Conservation (phyloP, 2,329 filamentous ascomycete genomes). For the Orbilia ellipsospora region DNA sequence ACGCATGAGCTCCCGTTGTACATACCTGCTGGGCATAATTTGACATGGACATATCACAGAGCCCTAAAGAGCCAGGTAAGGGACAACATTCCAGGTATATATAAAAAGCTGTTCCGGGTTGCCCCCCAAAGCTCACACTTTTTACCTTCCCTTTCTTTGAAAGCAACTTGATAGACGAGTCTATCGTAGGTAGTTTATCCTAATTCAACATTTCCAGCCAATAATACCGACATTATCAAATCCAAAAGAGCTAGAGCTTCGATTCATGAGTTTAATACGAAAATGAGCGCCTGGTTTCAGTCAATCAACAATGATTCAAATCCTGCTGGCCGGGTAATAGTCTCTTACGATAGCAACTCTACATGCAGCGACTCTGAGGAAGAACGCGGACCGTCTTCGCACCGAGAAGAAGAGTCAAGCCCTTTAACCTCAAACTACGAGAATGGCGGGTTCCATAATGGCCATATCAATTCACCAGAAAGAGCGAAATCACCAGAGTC, state of each 20-base stretch:
- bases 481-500: conserved; percentile 23
- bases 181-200: background rate
- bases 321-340: conserved; percentile 22
- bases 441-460: background rate
- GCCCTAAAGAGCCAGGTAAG: background rate
- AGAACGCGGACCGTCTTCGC: conserved; percentile 3
- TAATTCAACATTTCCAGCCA: background rate
- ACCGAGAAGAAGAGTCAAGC: background rate
- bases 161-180: too few relatives aligned
- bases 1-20: conserved; percentile 3
- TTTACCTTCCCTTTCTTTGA: too few relatives aligned
- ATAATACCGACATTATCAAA: background rate
- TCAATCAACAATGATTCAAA: conserved; percentile 20
- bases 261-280: background rate
- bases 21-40: background rate
- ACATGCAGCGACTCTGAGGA: conserved; percentile 36
- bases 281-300: conserved; percentile 43
- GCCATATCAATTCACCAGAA: background rate
- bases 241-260: conserved; percentile 1
- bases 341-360: conserved; percentile 34
- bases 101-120: conserved; percentile 4
- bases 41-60: conserved; percentile 1
- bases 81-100: conserved; percentile 7
- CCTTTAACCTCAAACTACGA: background rate
- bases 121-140: too few relatives aligned